Percentiles rank a stretch among this genome's conserved stretches.
phyloP scores from a whole-genome alignment of 2,329 filamentous ascomycete genomes.

The Corinectria fuckeliana region DNA sequence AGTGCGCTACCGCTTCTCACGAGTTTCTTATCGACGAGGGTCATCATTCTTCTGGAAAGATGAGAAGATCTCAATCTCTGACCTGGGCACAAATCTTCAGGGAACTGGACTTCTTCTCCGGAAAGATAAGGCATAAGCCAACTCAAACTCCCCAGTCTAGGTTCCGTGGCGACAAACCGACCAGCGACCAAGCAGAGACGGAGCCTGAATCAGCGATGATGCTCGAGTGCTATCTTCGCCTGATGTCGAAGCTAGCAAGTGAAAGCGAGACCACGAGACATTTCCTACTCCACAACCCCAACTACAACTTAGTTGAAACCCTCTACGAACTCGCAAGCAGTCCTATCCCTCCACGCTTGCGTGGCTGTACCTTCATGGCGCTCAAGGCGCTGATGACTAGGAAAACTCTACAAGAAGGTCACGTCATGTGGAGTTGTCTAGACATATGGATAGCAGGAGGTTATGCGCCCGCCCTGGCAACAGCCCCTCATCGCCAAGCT shows the following conservation, averaged over 20 bases:
- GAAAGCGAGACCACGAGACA: conserved; percentile 75
- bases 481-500: conserved; percentile 42
- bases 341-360: conserved; percentile 75
- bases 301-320: conserved; percentile 72
- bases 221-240: conserved; percentile 90
- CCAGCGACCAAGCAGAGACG: conserved; percentile 72
- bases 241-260: conserved; percentile 81
- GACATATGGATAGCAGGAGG: conserved; percentile 79
- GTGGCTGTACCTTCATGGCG: conserved; percentile 83
- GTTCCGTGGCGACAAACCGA: conserved; percentile 66
- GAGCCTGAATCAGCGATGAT: conserved; percentile 96
- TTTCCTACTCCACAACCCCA: conserved; percentile 72
- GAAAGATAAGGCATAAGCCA: conserved; percentile 77
- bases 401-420: conserved; percentile 71
- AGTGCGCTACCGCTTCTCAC: conserved; percentile 85
- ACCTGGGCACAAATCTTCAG: conserved; percentile 94
- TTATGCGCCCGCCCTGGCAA: conserved; percentile 49
- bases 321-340: conserved; percentile 82
- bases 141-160: conserved; percentile 46
- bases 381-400: conserved; percentile 77
- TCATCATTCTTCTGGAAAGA: conserved; percentile 74
- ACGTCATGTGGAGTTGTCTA: conserved; percentile 79
- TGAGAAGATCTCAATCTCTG: conserved; percentile 82
- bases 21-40: conserved; percentile 89
- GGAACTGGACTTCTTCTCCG: conserved; percentile 84